A percentile compares a stretch with the other conserved stretches of the same genome.
These are phyloP conservation scores for Penicillium nordicum DNA, from an alignment of 2,329 filamentous ascomycete genomes.

Conservation along the genomic window DNA sequence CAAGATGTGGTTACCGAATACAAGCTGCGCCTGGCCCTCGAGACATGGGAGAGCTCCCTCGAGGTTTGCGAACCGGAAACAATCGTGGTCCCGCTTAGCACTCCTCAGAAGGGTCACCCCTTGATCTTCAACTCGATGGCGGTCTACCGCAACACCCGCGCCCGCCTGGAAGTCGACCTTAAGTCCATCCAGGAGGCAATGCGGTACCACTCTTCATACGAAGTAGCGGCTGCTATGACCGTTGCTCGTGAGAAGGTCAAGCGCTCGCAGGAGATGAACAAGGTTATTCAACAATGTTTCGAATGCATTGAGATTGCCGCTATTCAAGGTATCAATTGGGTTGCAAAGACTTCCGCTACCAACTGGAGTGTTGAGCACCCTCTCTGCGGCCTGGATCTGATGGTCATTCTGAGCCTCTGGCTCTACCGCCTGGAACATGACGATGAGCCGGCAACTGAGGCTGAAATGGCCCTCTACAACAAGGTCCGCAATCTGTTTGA, in stretches of 20 bases:
- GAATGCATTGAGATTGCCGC: conserved; percentile 97
- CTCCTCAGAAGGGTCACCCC: conserved; percentile 92
- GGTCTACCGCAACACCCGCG: conserved; percentile 89
- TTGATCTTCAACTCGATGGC: conserved; percentile 98
- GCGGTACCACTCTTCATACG: conserved; percentile 94
- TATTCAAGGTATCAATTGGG: conserved; percentile 91
- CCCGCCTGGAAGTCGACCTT: conserved; percentile 88
- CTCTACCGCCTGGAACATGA: conserved; percentile 99
- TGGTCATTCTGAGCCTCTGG: conserved; percentile 97
- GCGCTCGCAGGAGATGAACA: conserved; percentile 95
- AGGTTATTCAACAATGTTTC: conserved; percentile 96
- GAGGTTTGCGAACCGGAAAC: conserved; percentile 89
- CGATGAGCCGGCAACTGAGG: conserved; percentile 65
- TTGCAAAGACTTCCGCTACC: conserved; percentile 92
- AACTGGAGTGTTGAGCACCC: conserved; percentile 99
- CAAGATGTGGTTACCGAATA: conserved; percentile 98
- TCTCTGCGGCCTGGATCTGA: conserved; percentile 90
- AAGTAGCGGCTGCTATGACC: conserved; percentile 95
- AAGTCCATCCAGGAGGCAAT: conserved; percentile 95
- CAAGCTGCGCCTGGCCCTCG: conserved; percentile 89
- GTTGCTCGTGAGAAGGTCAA: conserved; percentile 90
- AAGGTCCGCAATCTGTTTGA: conserved; percentile 83
- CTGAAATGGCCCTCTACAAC: conserved; percentile 45
- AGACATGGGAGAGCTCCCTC: conserved; percentile 98
- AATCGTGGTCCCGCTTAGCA: conserved; percentile 82